These are phyloP conservation scores for Aspergillus sp. DNA, from an alignment of 2,329 filamentous ascomycete species.

Conservation along the genomic window DNA sequence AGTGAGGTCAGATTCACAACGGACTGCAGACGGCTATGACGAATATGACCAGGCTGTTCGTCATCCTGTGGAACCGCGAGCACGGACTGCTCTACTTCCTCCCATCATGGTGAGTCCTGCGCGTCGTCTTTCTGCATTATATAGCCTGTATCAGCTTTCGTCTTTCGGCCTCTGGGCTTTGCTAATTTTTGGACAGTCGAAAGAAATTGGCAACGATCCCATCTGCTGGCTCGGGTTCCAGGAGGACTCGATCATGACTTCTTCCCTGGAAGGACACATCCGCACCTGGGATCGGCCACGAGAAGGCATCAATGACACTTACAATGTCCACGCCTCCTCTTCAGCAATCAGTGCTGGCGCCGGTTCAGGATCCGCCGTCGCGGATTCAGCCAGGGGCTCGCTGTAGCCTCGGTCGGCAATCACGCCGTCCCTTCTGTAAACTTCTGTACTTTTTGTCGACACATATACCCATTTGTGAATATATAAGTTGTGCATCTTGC, in stretches of 20 bases:
- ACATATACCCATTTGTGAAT: constrained; percentile 18
- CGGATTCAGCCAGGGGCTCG: constrained; percentile 17
- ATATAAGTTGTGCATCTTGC: neutral
- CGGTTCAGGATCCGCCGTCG: constrained; percentile 14
- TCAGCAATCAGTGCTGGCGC: constrained; percentile 15
- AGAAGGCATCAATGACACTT: constrained; percentile 35
- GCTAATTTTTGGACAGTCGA: constrained; percentile 55
- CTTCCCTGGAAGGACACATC: constrained; percentile 80
- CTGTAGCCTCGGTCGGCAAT: constrained; percentile 1
- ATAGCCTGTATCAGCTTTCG: no score
- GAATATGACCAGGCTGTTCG: constrained; percentile 60
- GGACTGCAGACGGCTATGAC: constrained; percentile 47
- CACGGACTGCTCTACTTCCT: constrained; percentile 79
- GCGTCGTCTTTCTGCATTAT: neutral
- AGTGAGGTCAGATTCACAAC: constrained; percentile 68
- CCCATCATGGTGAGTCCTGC: constrained; percentile 72
- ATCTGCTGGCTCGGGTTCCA: constrained; percentile 91
- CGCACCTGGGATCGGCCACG: constrained; percentile 69
- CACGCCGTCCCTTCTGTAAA: neutral
- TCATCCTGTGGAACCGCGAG: constrained; percentile 81
- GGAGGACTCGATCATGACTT: constrained; percentile 87
- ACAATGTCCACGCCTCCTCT: constrained; percentile 18
- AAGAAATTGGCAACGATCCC: constrained; percentile 80
- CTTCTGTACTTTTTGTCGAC: neutral
- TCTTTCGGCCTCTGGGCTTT: neutral